These are phyloP conservation scores for Dactylella cylindrospora DNA, from an alignment of 2,329 filamentous ascomycete species.

Conservation along the genomic window DNA sequence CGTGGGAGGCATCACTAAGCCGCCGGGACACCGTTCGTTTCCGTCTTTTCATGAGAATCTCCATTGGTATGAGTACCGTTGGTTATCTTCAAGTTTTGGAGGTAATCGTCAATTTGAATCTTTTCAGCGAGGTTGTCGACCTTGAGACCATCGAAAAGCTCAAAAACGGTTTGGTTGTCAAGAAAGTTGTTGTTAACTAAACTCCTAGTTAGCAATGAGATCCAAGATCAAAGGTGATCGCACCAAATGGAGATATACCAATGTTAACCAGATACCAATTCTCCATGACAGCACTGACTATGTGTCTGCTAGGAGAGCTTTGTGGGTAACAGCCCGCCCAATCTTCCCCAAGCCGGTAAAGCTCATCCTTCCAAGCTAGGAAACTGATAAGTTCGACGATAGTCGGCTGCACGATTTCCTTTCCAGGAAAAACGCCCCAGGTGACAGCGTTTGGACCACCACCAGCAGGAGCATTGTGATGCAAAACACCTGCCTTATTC, in stretches of 20 bases:
- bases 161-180: constrained; percentile 75
- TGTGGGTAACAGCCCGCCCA: constrained; percentile 90
- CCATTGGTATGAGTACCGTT: constrained; percentile 15
- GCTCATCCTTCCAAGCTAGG: constrained; percentile 97
- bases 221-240: not conserved
- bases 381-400: constrained; percentile 98
- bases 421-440: constrained; percentile 98
- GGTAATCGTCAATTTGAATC: constrained; percentile 47
- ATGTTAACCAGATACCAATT: constrained; percentile 95
- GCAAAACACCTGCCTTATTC: constrained; percentile 76
- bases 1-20: constrained; percentile 2
- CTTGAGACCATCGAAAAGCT: constrained; percentile 75
- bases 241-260: no score
- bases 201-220: constrained; percentile 46
- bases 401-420: constrained; percentile 99
- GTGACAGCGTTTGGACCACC: constrained; percentile 97
- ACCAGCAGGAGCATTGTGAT: constrained; percentile 73
- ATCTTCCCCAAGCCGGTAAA: constrained; percentile 85
- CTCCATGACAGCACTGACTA: constrained; percentile 82
- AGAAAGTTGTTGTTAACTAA: constrained; percentile 98
- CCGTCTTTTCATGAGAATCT: not conserved
- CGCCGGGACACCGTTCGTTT: constrained; percentile 13
- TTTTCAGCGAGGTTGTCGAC: constrained; percentile 65
- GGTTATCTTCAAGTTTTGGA: constrained; percentile 40
- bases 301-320: constrained; percentile 70